Percentiles rank a stretch among this genome's conserved stretches.
These are phyloP conservation scores for Chaetomium sp. DNA, from an alignment of 2,329 filamentous ascomycete genomes.

Conservation along the genomic window DNA sequence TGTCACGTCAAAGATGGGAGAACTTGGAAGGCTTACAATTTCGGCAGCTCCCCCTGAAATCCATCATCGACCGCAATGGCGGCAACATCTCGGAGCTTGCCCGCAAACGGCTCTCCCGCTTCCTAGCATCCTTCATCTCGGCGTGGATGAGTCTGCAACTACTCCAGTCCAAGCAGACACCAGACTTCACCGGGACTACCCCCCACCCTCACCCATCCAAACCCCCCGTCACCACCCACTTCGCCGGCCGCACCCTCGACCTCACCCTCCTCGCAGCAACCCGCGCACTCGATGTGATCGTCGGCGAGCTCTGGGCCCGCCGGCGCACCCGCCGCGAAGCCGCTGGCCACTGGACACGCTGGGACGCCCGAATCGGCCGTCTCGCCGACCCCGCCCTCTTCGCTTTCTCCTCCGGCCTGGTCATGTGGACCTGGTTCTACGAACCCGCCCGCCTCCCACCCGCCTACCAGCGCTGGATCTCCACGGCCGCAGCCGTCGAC, in stretches of 20 bases:
- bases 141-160: constrained; percentile 52
- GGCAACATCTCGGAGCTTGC: constrained; percentile 23
- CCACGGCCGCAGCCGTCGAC: constrained; percentile 68
- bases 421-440: constrained; percentile 92
- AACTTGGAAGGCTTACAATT: not conserved
- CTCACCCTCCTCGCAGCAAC: constrained; percentile 72
- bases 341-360: constrained; percentile 41
- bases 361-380: constrained; percentile 36
- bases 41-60: constrained; percentile 29
- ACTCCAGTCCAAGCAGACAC: constrained; percentile 49
- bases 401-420: constrained; percentile 61
- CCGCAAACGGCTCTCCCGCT: constrained; percentile 43
- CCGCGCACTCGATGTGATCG: constrained; percentile 64
- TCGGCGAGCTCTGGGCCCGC: constrained; percentile 58
- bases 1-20: not conserved
- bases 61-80: constrained; percentile 24
- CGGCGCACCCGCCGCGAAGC: constrained; percentile 40
- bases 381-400: constrained; percentile 66
- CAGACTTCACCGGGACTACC: constrained; percentile 36
- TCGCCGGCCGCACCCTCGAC: constrained; percentile 70
- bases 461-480: constrained; percentile 77
- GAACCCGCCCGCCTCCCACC: constrained; percentile 61
- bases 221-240: constrained; percentile 24
- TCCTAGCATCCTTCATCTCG: constrained; percentile 51
- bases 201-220: constrained; percentile 13